Percentiles rank a stretch among this genome's conserved stretches.
phyloP scores from a whole-genome alignment of 139 green algal genomes.

The Spirogloea muscicola region DNA sequence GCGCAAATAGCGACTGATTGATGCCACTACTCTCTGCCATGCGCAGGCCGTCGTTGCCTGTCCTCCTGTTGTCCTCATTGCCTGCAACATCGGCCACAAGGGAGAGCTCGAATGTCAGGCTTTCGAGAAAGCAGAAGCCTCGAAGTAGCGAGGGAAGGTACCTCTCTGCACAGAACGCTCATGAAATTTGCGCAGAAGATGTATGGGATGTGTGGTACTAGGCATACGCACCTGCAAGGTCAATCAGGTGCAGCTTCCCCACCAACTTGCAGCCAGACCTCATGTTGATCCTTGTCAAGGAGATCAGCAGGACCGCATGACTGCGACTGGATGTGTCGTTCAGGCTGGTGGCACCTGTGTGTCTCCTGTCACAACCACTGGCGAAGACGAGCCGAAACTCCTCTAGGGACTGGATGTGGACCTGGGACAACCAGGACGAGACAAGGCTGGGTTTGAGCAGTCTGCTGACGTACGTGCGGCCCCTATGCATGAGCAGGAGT shows the following conservation, averaged over 20 bases:
- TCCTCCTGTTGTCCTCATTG: constrained; percentile 28
- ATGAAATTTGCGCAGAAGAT: no score
- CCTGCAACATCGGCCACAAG: no score
- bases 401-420: background rate
- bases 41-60: constrained; percentile 20
- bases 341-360: constrained; percentile 3
- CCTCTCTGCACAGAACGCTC: no score
- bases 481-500: no score
- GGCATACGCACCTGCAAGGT: constrained; percentile 23
- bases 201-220: no score
- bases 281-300: background rate
- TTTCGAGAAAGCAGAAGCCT: no score
- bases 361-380: constrained; percentile 1
- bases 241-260: constrained; percentile 17
- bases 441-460: no score
- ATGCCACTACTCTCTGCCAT: constrained; percentile 69
- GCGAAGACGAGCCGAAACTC: background rate
- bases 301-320: constrained; percentile 18
- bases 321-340: constrained; percentile 17
- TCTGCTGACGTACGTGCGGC: no score
- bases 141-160: no score
- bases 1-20: constrained; percentile 78
- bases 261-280: no score
- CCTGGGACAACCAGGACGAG: background rate
- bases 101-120: no score